Base-by-base conservation (phyloP, 306 rosid genomes). In the Crataegus laevigata region DNA sequence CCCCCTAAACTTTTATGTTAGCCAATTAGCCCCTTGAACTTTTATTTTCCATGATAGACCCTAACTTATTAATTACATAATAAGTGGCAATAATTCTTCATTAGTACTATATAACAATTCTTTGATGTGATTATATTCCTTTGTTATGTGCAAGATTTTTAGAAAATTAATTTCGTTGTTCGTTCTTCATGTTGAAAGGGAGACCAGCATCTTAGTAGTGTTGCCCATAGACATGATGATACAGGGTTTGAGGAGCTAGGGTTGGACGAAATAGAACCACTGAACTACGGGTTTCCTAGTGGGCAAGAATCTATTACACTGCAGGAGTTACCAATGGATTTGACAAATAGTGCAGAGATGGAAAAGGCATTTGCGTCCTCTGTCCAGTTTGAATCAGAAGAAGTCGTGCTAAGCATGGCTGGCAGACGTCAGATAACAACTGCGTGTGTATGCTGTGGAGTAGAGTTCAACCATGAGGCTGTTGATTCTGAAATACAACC, bases 381-480 rank as follows among this genome's bases (percentile, higher is more conserved):
- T 21, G 84, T 79, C 57, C 88, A 78, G 82, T 59, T 68, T 80
- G 89, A 82, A 77, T 76, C 92, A 21, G 90, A 83, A 76, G 91
- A 80, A 82, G 83, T 64, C 59, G 62, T 82, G 84, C 74, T 79
- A 58, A 79, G 82, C 79, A 82, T 59, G 83, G 45, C 26, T 91
- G 96, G 84, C 74, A 64, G 75, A 65, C 69, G 82, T 74, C 91
- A 80, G 78, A 86, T 89, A 60, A 81, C 84, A 63, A 84, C 92
- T 71, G 72, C 47, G 34, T 91, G 96, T 69, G 91, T 91, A 15
- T 89, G 97, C 89, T 89, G 96, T 32, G 97, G 93, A 77, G 70
- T 82, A 68, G 88, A 85, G 81, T 89, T 91, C 82, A 76, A 74
- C 72, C 91, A 85, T 50, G 93, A 89, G 71, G 82, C 84, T 75